Evolutionary conservation across 768 basidiomycete genomes (phyloP), one percentile per base, ranked within the genome.

Genomic region (Pisolithus tinctorius): DNA sequence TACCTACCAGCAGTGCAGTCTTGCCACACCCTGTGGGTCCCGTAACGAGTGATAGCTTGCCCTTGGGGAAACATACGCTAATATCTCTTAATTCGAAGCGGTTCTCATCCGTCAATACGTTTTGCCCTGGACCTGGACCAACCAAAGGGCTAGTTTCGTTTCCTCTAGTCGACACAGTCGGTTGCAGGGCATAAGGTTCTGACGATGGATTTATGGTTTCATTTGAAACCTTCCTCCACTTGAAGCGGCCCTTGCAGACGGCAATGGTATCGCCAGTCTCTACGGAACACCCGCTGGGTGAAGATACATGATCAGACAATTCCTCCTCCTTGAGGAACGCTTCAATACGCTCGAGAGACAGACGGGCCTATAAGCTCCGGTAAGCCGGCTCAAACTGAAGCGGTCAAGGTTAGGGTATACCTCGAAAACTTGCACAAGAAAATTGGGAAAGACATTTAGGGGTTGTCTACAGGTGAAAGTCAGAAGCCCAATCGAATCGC

Each of bases 361-460:
- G 82, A 20, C 74, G 68, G 0, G 80, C 75, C 69, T 83, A 44
- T 26, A 50, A 7, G n/a, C 7, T 25, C 17, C 20, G 8, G 17
- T 17, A 16, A 16, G 7, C 10, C 20, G 11, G 17, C n/a, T n/a
- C 45, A 11, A 47, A 42, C 25, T 16, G 11, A 39, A 9, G 43
- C 45, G 42, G 9, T 6, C 6, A 17, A 20, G 20, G 4, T 54
- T 49, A 48, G 10, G 34, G 13, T 42, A 82, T 78, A 66, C 73
- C 63, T 88, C 85, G 2, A 93, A 74, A 23, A 93, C 72, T 45
- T 88, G 82, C 7, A 93, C 85, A 44, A 88, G 80, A 76, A 81
- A 92, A 7, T 80, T 72, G 0, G 92, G 92, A 45, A 95, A 83
- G 27, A 88, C 77, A 58, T 88, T 88, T 42, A 93, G 70, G 0